phyloP scores from a whole-genome alignment of 345 rosid genomes.

The Aethionema arabicum region DNA sequence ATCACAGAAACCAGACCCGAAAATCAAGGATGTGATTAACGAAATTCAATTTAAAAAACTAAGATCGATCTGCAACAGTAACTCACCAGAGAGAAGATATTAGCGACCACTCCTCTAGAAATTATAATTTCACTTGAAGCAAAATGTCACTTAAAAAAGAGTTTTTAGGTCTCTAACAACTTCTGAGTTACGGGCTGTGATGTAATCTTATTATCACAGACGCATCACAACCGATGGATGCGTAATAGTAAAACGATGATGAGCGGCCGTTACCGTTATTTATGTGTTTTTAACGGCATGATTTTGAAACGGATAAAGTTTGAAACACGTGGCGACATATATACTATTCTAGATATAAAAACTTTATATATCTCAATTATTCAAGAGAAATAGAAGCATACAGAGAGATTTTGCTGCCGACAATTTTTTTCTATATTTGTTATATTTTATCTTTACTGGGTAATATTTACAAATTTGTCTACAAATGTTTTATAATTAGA shows the following conservation, averaged over 20 bases:
- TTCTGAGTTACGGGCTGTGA: constrained; percentile 29
- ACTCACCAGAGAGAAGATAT: constrained; percentile 22
- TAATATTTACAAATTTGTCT: no score
- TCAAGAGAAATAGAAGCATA: no score
- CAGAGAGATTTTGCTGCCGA: no score
- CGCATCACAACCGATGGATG: constrained; percentile 16
- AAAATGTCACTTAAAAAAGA: constrained; percentile 1
- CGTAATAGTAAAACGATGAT: background rate
- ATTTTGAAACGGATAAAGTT: no score
- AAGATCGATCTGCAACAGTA: background rate
- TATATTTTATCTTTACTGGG: no score
- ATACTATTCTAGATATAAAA: no score
- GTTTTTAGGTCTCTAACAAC: background rate
- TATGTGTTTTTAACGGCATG: no score
- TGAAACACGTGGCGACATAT: no score
- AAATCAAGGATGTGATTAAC: background rate
- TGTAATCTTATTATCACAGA: constrained; percentile 13
- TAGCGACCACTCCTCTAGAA: constrained; percentile 2
- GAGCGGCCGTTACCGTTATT: background rate
- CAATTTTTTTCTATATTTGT: no score
- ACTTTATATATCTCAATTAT: no score
- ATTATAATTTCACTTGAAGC: background rate
- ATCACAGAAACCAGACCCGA: background rate
- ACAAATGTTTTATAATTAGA: no score
- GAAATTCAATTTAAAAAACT: background rate